These are phyloP conservation scores for Salvia sclarea DNA, from an alignment of 305 asterid genomes.

Conservation along the genomic window DNA sequence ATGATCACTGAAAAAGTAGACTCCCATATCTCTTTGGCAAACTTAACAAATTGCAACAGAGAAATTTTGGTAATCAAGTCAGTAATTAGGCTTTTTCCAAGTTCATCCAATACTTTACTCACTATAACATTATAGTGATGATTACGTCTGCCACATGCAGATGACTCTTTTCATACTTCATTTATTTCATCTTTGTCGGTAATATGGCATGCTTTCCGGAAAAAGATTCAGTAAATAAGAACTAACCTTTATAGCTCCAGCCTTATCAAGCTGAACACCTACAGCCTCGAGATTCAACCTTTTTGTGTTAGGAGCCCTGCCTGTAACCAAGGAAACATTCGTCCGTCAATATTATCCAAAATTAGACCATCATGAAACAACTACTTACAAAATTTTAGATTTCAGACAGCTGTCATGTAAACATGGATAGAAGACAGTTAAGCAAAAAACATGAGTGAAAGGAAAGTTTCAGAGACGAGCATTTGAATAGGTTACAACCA, in stretches of 20 bases:
- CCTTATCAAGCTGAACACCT: constrained; percentile 76
- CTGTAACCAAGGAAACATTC: constrained; percentile 47
- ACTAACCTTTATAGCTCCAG: constrained; percentile 80
- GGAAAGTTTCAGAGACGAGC: not conserved
- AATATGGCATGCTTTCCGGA: not conserved
- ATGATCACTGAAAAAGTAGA: constrained; percentile 1
- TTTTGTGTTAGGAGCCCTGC: constrained; percentile 89
- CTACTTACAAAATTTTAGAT: not conserved
- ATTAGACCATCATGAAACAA: not conserved
- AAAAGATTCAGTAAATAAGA: constrained; percentile 8
- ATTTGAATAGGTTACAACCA: not conserved
- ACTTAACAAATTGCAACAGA: constrained; percentile 10
- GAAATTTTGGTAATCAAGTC: not conserved
- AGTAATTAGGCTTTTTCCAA: not conserved
- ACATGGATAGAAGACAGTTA: not conserved
- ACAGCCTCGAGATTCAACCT: constrained; percentile 85
- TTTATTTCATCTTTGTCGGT: not conserved
- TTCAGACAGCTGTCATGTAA: not conserved
- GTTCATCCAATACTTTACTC: not conserved
- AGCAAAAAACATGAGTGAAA: not conserved
- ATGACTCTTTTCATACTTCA: not conserved
- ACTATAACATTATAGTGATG: constrained; percentile 5
- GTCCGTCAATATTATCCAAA: not conserved
- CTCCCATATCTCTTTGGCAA: not conserved
- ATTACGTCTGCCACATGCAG: not conserved